These are phyloP conservation scores for Diatrype stigma DNA, from an alignment of 2,329 filamentous ascomycete species.

Conservation along the genomic window DNA sequence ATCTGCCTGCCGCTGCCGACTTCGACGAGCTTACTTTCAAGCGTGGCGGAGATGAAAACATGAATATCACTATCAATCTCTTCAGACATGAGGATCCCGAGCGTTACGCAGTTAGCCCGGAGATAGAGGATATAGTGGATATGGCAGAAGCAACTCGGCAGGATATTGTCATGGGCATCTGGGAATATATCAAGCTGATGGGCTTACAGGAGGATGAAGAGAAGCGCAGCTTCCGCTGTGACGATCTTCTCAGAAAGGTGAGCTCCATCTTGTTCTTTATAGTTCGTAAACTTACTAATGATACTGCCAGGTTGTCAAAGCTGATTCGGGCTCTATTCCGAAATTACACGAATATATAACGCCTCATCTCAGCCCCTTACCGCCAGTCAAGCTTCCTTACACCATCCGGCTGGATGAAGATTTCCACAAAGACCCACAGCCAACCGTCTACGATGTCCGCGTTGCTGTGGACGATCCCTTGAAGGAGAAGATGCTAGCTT, in stretches of 20 bases:
- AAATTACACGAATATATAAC: constrained; percentile 76
- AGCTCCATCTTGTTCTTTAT: constrained; percentile 23
- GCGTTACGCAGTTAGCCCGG: constrained; percentile 73
- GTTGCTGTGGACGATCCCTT: constrained; percentile 82
- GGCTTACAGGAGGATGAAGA: constrained; percentile 92
- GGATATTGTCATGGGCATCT: constrained; percentile 85
- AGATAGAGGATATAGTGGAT: constrained; percentile 79
- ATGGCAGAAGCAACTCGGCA: constrained; percentile 82
- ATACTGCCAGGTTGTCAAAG: constrained; percentile 54
- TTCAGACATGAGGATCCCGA: constrained; percentile 81
- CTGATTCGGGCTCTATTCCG: constrained; percentile 79
- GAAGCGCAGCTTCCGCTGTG: constrained; percentile 86
- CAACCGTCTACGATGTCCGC: constrained; percentile 86
- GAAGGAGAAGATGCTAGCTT: constrained; percentile 58
- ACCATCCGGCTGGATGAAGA: constrained; percentile 89
- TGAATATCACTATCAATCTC: constrained; percentile 86
- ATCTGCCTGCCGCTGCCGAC: constrained; percentile 62
- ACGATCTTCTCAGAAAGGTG: constrained; percentile 75
- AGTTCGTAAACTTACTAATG: constrained; percentile 19
- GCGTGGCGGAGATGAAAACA: constrained; percentile 85
- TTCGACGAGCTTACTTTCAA: constrained; percentile 93
- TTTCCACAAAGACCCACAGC: constrained; percentile 68
- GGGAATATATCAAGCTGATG: constrained; percentile 88
- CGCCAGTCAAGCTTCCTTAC: constrained; percentile 80
- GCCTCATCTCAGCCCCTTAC: constrained; percentile 71